These are phyloP conservation scores for Raffaelea arxii DNA, from an alignment of 2,329 filamentous ascomycete species.

Conservation along the genomic window DNA sequence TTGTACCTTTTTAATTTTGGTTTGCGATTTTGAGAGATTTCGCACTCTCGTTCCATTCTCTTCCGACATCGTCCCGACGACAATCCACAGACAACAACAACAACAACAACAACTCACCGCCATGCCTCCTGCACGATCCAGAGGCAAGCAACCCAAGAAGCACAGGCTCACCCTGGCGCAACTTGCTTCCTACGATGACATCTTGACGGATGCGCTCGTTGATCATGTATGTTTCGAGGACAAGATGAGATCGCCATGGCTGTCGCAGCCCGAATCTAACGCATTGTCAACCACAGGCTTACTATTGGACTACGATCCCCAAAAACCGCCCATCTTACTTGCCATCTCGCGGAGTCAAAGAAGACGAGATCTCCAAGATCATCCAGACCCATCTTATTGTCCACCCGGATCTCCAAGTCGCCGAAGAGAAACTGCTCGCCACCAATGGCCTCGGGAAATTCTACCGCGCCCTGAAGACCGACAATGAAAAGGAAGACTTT, in stretches of 20 bases:
- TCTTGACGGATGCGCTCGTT: conserved; percentile 87
- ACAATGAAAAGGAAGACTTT: conserved; percentile 81
- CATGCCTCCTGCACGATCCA: conserved; percentile 10
- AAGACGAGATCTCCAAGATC: conserved; percentile 51
- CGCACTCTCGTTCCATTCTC: background rate
- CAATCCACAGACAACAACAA: background rate
- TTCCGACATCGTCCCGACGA: background rate
- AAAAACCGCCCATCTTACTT: conserved; percentile 88
- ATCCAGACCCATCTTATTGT: conserved; percentile 61
- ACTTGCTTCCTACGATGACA: conserved; percentile 87
- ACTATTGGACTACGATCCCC: conserved; percentile 92
- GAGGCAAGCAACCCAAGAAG: conserved; percentile 36
- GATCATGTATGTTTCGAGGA: conserved; percentile 71
- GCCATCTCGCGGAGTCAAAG: conserved; percentile 66
- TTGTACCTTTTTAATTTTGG: background rate
- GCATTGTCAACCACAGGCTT: conserved; percentile 50
- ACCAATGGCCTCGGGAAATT: conserved; percentile 69
- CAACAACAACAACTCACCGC: background rate
- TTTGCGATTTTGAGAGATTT: background rate
- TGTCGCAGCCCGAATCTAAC: too few species aligned
- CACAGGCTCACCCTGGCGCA: conserved; percentile 76
- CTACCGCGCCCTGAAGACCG: conserved; percentile 54
- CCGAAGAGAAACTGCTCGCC: conserved; percentile 62
- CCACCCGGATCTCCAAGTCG: conserved; percentile 58
- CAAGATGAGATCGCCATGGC: too few species aligned